Evolutionary conservation across 2,329 filamentous ascomycete genomes (phyloP), one percentile per base, ranked within the genome.

Genomic region (Botrytis galanthina): DNA sequence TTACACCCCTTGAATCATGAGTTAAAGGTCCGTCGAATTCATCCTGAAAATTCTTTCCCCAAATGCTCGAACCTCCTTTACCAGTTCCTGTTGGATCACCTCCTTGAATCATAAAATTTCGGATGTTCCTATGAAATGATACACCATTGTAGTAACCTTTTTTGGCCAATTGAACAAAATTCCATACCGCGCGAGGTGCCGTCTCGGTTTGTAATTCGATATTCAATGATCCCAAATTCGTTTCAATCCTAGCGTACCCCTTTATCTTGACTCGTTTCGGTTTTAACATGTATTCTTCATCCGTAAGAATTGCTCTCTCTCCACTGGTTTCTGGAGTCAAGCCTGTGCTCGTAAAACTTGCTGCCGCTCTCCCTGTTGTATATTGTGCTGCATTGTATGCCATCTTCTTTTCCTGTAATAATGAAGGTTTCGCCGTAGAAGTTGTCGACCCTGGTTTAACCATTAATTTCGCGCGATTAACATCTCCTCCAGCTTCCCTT

Each of bases 21-120:
- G 91, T 92, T 59, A 94, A 83, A 0, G 95, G 94, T 0, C 95
- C 94, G 26, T 98, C 94, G 75, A 98, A 92, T 81, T 99, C 96
- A 81, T 99, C 96, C 71, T 92, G 87, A 80, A 99, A 99, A 75
- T 94, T 93, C 83, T 97, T 97, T 74, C 93, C 93, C 96, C 96
- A 99, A 74, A 97, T 90, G 79, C 93, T 97, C 67, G 90, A 85
- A 0, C 96, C 96, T n/a, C 96, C 96, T 75, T 93, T 89, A 1
- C 96, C 96, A 0, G 94, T 97, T 1, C 95, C 95, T 0, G 94
- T 93, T 0, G 96, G 96, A 81, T 99, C 96, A 54, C 96, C 96
- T 61, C 95, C 95, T 82, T 99, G 96, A 57, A 99, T 93, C 96
- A 99, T 99, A 81, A 99, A 99, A 78, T 93, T 93, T 73, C 91